Base-by-base conservation (phyloP, 2,329 filamentous ascomycete species). In the Trichoderma sp. region DNA sequence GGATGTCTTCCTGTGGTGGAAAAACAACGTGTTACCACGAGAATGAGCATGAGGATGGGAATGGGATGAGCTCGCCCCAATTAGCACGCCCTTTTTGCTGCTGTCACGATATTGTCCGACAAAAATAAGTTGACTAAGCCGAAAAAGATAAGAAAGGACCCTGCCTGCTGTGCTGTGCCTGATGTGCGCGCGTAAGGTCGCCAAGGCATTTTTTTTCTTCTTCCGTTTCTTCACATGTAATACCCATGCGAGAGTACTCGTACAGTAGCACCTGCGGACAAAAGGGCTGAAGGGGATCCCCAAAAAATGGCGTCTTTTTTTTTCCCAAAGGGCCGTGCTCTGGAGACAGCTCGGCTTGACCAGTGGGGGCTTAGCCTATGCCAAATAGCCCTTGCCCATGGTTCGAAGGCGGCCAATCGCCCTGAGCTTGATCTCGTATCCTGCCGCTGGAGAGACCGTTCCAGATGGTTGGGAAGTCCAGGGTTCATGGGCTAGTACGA, bases 341-440 rank as follows among this genome's bases (percentile, higher is more conserved):
- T 67, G 50, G 32, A 67, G 30, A 30, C 47, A 39, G 26, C 53
- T 67, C 64, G 64, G 50, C 50, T 53, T 30, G n/a, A 39, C 64
- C 64, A 67, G 32, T 55, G 64, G 50, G 15, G 50, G 23, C 64
- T 58, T 30, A 58, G 64, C 23, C 50, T 30, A 6, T 43, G 32
- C 28, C 20, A 53, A 15, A 30, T 39, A 50, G 64, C 64, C 64
- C 64, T 67, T 30, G 34, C 64, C 57, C 15, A 23, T 7, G 39
- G 6, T 17, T 26, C 28, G 13, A 47, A 47, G n/a, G 50, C 53
- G 66, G 36, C 66, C 57, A 68, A 68, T 68, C 7, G 66, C 55
- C 28, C 39, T 61, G 55, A 68, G 57, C 55, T 53, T 53, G 53
- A 20, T 61, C 66, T 68, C 66, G 66, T 68, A 68, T 68, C 55